Evolutionary conservation across 768 basidiomycete genomes (phyloP).

Genomic region (Clathrus columnatus): DNA sequence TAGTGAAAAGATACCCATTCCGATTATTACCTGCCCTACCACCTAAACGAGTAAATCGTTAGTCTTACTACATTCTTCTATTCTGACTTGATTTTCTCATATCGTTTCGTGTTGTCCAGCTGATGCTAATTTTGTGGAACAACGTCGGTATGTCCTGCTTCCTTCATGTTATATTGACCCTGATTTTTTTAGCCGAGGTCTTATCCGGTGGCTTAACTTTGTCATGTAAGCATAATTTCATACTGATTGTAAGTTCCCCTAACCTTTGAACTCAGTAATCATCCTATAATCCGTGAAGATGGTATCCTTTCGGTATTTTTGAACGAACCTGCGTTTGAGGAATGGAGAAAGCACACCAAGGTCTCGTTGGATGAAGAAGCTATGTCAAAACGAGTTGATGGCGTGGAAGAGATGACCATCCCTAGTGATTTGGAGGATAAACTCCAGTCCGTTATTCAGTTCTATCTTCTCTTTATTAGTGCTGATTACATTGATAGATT

Average conservation of each 20-base stretch:
- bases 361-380: slow-evolving; percentile 88
- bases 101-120: slow-evolving; percentile 38
- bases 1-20: slow-evolving; percentile 87
- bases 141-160: slow-evolving; percentile 52
- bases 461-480: slow-evolving; percentile 17
- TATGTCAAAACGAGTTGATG: slow-evolving; percentile 64
- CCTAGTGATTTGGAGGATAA: slow-evolving; percentile 91
- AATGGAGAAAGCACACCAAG: slow-evolving; percentile 72
- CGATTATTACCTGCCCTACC: slow-evolving; percentile 79
- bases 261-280: slow-evolving; percentile 48
- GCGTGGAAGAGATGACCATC: slow-evolving; percentile 83
- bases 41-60: slow-evolving; percentile 87
- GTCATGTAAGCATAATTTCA: slow-evolving; percentile 46
- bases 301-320: slow-evolving; percentile 76
- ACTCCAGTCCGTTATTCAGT: slow-evolving; percentile 45
- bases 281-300: slow-evolving; percentile 86
- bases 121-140: slow-evolving; percentile 86
- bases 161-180: slow-evolving; percentile 7
- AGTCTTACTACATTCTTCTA: slow-evolving; percentile 23
- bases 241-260: background rate
- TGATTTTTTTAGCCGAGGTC: slow-evolving; percentile 51
- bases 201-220: slow-evolving; percentile 71
- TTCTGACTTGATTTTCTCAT: background rate
- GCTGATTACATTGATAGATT: slow-evolving; percentile 40
- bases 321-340: slow-evolving; percentile 74